phyloP scores from a whole-genome alignment of 495 filamentous ascomycete species.

The Penicillium soppii region DNA sequence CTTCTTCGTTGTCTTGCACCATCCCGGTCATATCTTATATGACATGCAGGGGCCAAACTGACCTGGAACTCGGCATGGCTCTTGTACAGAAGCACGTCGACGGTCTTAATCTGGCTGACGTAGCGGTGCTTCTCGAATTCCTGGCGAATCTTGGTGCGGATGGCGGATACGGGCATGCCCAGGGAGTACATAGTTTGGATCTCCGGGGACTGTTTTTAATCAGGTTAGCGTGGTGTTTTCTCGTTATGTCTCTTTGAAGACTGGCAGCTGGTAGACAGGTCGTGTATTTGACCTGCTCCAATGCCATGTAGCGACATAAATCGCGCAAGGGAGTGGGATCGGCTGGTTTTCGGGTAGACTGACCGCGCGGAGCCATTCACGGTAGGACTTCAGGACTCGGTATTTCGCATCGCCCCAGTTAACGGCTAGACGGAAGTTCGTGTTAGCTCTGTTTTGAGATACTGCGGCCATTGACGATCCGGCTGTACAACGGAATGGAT shows the following conservation, averaged over 20 bases:
- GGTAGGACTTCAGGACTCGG: constrained; percentile 81
- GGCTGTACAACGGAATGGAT: constrained; percentile 19
- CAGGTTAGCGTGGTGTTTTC: constrained; percentile 18
- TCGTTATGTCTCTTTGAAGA: background rate
- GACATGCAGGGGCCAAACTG: constrained; percentile 8
- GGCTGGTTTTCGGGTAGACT: constrained; percentile 35
- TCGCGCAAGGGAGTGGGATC: constrained; percentile 10
- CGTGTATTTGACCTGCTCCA: too few species aligned
- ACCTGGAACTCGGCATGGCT: constrained; percentile 90
- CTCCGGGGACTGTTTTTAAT: constrained; percentile 77
- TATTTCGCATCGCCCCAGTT: constrained; percentile 83
- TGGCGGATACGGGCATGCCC: constrained; percentile 78
- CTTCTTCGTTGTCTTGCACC: background rate
- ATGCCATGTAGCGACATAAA: background rate
- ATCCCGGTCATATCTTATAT: background rate
- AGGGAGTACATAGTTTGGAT: constrained; percentile 95
- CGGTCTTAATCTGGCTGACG: constrained; percentile 80
- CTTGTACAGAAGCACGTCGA: constrained; percentile 86
- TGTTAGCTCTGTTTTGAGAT: constrained; percentile 20
- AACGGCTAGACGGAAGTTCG: constrained; percentile 54
- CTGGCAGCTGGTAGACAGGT: too few species aligned
- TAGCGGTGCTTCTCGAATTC: constrained; percentile 96
- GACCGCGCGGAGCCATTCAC: constrained; percentile 93
- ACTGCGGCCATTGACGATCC: constrained; percentile 13
- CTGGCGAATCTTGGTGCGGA: constrained; percentile 93